phyloP scores from a whole-genome alignment of 2,329 filamentous ascomycete genomes.

The Diaporthe ampelina region DNA sequence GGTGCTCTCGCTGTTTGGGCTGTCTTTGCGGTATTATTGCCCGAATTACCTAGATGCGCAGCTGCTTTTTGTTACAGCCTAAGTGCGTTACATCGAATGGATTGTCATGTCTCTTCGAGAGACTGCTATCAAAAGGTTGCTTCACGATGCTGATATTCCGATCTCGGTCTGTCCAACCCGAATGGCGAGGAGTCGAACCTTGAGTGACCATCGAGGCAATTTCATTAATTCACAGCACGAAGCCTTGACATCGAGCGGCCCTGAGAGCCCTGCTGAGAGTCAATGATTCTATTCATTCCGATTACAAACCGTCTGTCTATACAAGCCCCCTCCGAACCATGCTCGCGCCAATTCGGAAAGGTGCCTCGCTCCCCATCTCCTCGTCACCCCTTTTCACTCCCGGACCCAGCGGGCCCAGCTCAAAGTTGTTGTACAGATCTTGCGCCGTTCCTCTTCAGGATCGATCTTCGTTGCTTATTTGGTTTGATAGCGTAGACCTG shows the following conservation, averaged over 20 bases:
- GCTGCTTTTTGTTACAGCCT: not conserved
- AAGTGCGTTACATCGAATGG: not conserved
- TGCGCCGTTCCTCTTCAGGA: not conserved
- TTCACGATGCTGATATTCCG: not conserved
- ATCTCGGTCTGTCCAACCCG: not conserved
- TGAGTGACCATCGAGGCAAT: not conserved
- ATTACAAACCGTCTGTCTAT: slow-evolving; percentile 39
- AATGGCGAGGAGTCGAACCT: not conserved
- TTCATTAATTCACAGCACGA: not conserved
- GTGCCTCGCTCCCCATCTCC: not conserved
- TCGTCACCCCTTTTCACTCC: not conserved
- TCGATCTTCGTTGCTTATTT: too few species aligned
- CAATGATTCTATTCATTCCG: slow-evolving; percentile 41
- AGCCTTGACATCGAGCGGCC: too few species aligned
- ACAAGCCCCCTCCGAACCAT: slow-evolving; percentile 7
- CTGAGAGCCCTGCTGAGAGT: slow-evolving; percentile 22
- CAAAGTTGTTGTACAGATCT: slow-evolving; percentile 37
- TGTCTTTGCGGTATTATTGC: not conserved
- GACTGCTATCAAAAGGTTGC: too few species aligned
- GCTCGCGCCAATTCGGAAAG: not conserved
- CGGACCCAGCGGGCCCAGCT: slow-evolving; percentile 14
- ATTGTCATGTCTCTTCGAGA: not conserved
- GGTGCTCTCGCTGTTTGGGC: not conserved
- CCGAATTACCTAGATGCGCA: not conserved
- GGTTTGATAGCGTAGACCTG: too few species aligned